Evolutionary conservation across 768 basidiomycete genomes (phyloP).

Genomic region (Mycena amicta): DNA sequence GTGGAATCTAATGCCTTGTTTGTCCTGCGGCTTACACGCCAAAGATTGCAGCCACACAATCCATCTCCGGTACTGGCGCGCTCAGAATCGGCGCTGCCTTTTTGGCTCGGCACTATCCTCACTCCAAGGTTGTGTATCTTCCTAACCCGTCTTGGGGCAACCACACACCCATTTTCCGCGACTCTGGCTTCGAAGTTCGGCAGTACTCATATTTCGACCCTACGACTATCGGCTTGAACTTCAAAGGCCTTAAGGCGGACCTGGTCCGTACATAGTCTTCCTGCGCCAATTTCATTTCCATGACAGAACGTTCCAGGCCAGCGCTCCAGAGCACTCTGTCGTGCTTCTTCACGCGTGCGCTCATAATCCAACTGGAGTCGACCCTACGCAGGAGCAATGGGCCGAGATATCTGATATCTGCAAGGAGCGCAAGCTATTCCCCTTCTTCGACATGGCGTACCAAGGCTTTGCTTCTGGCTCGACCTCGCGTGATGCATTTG

Average conservation of each 20-base stretch:
- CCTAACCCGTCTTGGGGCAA: constrained; percentile 97
- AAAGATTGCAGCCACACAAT: constrained; percentile 86
- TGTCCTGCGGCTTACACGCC: constrained; percentile 15
- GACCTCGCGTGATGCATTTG: constrained; percentile 89
- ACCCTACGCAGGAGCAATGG: constrained; percentile 95
- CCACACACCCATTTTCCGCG: constrained; percentile 85
- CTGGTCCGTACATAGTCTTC: constrained; percentile 57
- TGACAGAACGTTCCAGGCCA: constrained; percentile 33
- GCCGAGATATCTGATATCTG: constrained; percentile 83
- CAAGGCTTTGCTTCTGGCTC: constrained; percentile 98
- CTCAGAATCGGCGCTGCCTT: constrained; percentile 94
- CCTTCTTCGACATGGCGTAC: constrained; percentile 99
- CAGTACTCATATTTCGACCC: constrained; percentile 94
- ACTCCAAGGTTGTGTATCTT: constrained; percentile 83
- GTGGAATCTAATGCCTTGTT: neutral
- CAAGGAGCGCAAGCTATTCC: constrained; percentile 89
- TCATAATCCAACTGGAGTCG: constrained; percentile 98
- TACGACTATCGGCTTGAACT: constrained; percentile 88
- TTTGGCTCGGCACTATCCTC: constrained; percentile 84
- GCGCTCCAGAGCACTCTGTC: constrained; percentile 78
- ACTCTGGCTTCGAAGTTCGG: constrained; percentile 93
- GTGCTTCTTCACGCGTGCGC: constrained; percentile 96
- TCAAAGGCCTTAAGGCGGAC: constrained; percentile 87
- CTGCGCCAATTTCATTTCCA: neutral
- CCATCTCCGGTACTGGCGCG: constrained; percentile 97